These are phyloP conservation scores for Paramyrothecium sp. DNA, from an alignment of 2,329 filamentous ascomycete species.

Conservation along the genomic window DNA sequence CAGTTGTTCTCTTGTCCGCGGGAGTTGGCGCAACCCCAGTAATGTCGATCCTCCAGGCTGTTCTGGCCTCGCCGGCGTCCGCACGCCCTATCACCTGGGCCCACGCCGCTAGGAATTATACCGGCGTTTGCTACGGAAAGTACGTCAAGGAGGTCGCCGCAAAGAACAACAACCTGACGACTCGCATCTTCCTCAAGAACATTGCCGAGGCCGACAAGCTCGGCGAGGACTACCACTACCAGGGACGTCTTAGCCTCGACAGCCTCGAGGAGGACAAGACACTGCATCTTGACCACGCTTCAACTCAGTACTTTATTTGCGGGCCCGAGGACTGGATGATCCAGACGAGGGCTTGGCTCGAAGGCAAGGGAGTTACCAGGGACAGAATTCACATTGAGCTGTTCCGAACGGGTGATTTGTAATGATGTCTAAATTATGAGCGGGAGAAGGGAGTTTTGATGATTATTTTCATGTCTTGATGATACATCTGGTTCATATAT, in stretches of 20 bases:
- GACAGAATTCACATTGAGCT: constrained; percentile 65
- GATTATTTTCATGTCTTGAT: neutral
- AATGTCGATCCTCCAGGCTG: constrained; percentile 61
- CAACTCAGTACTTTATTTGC: constrained; percentile 69
- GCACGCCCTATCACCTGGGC: constrained; percentile 58
- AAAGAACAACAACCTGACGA: constrained; percentile 35
- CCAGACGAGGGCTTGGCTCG: constrained; percentile 51
- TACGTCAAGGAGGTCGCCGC: constrained; percentile 43
- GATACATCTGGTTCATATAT: neutral
- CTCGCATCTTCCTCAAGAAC: constrained; percentile 57
- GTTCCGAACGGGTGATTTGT: constrained; percentile 55
- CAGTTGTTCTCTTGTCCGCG: constrained; percentile 64
- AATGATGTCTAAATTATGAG: neutral
- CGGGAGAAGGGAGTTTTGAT: neutral
- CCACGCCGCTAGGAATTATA: constrained; percentile 54
- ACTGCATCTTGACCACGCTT: constrained; percentile 53
- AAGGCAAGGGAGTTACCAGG: constrained; percentile 52
- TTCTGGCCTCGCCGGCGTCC: constrained; percentile 30
- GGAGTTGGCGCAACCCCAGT: constrained; percentile 69
- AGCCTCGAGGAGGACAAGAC: constrained; percentile 49
- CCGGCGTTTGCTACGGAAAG: constrained; percentile 52
- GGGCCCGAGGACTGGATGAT: constrained; percentile 71
- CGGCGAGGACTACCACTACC: constrained; percentile 58
- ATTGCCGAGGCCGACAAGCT: constrained; percentile 40
- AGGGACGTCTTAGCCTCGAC: constrained; percentile 57